Percentiles rank a stretch among this genome's conserved stretches.
These are phyloP conservation scores for Panellus pusillus DNA, from an alignment of 768 basidiomycete genomes.

Conservation along the genomic window DNA sequence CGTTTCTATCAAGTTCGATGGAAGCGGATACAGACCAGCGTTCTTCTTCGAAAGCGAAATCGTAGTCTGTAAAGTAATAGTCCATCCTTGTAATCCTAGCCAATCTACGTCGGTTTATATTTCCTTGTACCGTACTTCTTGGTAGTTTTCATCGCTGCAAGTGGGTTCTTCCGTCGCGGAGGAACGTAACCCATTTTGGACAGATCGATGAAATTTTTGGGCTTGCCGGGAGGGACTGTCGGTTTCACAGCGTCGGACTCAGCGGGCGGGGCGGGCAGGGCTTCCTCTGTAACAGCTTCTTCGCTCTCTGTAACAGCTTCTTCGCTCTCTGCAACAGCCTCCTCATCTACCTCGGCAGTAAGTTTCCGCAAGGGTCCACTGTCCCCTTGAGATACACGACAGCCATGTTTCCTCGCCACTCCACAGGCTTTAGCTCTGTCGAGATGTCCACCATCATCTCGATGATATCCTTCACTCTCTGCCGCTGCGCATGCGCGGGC, in stretches of 20 bases:
- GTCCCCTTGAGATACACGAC: conserved; percentile 46
- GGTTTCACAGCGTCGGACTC: background rate
- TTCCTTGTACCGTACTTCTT: conserved; percentile 4
- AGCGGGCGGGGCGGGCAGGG: background rate
- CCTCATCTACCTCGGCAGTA: conserved; percentile 10
- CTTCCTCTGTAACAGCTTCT: background rate
- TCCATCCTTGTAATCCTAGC: background rate
- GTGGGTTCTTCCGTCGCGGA: conserved; percentile 6
- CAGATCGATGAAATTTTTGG: conserved; percentile 9
- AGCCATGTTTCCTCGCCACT: conserved; percentile 37
- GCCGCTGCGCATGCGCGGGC: conserved; percentile 41
- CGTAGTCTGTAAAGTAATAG: background rate
- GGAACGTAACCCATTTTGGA: background rate
- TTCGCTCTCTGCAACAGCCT: conserved; percentile 10
- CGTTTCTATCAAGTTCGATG: background rate
- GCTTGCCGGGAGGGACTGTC: background rate
- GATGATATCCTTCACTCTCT: conserved; percentile 44
- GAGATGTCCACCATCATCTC: conserved; percentile 47
- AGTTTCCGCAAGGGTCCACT: conserved; percentile 15
- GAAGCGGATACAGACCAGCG: background rate
- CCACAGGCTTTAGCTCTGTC: conserved; percentile 52
- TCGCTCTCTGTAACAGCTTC: background rate
- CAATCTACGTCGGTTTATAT: background rate
- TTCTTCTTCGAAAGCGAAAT: no score
- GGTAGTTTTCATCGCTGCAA: background rate